A percentile compares a stretch with the other conserved stretches of the same genome.
phyloP scores from a whole-genome alignment of 495 filamentous ascomycete genomes.

The Neurospora sp. region DNA sequence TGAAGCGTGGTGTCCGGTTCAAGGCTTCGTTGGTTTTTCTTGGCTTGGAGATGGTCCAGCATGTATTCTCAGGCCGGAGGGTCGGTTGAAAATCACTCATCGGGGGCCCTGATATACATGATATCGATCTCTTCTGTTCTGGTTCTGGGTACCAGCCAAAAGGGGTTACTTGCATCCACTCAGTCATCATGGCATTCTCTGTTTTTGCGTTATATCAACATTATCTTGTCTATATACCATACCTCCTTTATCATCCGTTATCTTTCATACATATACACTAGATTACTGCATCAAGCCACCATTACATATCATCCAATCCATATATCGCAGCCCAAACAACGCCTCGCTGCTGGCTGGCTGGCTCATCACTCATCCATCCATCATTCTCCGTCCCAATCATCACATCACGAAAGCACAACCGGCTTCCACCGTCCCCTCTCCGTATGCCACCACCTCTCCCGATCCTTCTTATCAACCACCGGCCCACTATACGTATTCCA shows the following conservation, averaged over 20 bases:
- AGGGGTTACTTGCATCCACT: neutral
- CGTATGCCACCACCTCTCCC: constrained; percentile 39
- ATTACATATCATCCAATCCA: neutral
- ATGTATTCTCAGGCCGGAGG: neutral
- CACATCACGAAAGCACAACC: constrained; percentile 21
- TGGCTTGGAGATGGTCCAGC: neutral
- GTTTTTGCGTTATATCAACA: neutral
- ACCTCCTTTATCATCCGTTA: neutral
- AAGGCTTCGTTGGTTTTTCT: neutral
- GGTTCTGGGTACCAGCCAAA: neutral
- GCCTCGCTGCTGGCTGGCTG: neutral
- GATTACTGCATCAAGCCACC: neutral
- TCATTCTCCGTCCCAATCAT: neutral
- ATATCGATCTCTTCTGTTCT: neutral
- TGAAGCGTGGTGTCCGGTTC: neutral
- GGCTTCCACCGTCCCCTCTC: constrained; percentile 37
- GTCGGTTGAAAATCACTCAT: neutral
- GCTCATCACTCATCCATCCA: neutral
- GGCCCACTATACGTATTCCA: constrained; percentile 40
- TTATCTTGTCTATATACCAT: neutral
- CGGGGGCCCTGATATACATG: neutral
- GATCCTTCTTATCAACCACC: constrained; percentile 35
- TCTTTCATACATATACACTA: neutral
- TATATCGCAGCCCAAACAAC: neutral
- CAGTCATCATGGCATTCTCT: neutral